Evolutionary conservation across 2,329 filamentous ascomycete genomes (phyloP).

Genomic region (Xylariaceae sp.): DNA sequence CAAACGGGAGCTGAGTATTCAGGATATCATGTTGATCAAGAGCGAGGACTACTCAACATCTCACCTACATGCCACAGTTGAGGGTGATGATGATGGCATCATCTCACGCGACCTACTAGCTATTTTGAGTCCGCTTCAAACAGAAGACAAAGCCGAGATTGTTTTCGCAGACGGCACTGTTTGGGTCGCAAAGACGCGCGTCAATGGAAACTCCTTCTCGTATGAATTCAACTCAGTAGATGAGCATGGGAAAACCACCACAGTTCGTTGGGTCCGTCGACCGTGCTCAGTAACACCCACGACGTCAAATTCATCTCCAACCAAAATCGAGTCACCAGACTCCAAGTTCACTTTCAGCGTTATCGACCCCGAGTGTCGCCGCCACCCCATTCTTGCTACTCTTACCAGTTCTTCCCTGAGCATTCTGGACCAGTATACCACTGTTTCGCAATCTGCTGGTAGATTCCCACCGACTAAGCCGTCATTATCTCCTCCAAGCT

Average conservation of each 20-base stretch:
- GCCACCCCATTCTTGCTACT: slow-evolving; percentile 71
- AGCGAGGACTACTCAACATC: slow-evolving; percentile 61
- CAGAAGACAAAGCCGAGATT: slow-evolving; percentile 58
- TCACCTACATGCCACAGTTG: slow-evolving; percentile 32
- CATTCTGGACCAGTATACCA: slow-evolving; percentile 64
- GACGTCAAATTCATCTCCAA: slow-evolving; percentile 18
- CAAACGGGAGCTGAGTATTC: slow-evolving; percentile 59
- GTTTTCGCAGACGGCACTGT: slow-evolving; percentile 60
- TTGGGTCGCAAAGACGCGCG: slow-evolving; percentile 51
- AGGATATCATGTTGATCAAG: slow-evolving; percentile 67
- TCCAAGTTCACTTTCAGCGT: slow-evolving; percentile 72
- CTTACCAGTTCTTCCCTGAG: slow-evolving; percentile 62
- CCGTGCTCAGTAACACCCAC: slow-evolving; percentile 26
- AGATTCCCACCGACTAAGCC: slow-evolving; percentile 44
- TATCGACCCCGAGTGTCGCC: slow-evolving; percentile 63
- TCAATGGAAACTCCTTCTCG: slow-evolving; percentile 40
- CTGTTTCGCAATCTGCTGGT: slow-evolving; percentile 48
- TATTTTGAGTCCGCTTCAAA: slow-evolving; percentile 60
- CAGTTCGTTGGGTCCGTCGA: slow-evolving; percentile 66
- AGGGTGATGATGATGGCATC: slow-evolving; percentile 41
- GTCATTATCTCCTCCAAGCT: slow-evolving; percentile 20
- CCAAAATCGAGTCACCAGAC: slow-evolving; percentile 33
- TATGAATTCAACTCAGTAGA: slow-evolving; percentile 64
- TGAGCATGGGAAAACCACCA: slow-evolving; percentile 53
- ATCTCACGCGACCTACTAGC: slow-evolving; percentile 55